A percentile compares a stretch with the other conserved stretches of the same genome.
phyloP scores from a whole-genome alignment of 345 rosid species.

The Aurinia saxatilis region DNA sequence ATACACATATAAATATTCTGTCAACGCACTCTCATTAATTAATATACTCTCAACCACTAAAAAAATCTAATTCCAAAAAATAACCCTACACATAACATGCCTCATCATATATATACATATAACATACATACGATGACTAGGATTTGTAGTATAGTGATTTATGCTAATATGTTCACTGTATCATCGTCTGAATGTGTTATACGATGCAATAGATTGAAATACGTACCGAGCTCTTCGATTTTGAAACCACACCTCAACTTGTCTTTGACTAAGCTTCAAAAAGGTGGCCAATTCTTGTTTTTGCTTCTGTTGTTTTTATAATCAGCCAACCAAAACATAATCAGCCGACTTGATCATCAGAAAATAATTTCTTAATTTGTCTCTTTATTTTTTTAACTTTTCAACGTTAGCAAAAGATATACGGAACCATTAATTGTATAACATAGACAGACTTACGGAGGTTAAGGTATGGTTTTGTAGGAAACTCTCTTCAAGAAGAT shows the following conservation, averaged over 20 bases:
- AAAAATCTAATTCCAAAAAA: neutral
- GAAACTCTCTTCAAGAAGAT: slow-evolving; percentile 65
- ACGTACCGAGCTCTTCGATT: slow-evolving; percentile 73
- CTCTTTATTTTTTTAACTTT: too few species aligned
- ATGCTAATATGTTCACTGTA: too few species aligned
- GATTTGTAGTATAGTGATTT: too few species aligned
- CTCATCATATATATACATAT: neutral
- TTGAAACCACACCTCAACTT: slow-evolving; percentile 83
- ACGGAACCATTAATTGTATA: neutral
- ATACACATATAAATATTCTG: slow-evolving; percentile 21
- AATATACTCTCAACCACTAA: slow-evolving; percentile 15
- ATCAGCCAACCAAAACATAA: neutral
- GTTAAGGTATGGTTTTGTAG: slow-evolving; percentile 55
- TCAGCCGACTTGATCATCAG: slow-evolving; percentile 11
- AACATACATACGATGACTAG: neutral
- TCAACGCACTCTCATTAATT: slow-evolving; percentile 19
- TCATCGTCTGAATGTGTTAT: too few species aligned
- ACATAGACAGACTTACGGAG: slow-evolving; percentile 41
- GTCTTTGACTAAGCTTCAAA: slow-evolving; percentile 61
- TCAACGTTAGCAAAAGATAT: slow-evolving; percentile 6
- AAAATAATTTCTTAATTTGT: too few species aligned
- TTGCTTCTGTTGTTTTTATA: slow-evolving; percentile 32
- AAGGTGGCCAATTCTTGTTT: slow-evolving; percentile 55
- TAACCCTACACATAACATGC: neutral
- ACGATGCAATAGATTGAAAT: too few species aligned